A percentile compares a stretch with the other conserved stretches of the same genome.
phyloP scores from a whole-genome alignment of 1,139 yeast species.

The Debaryomyces singareniensis region DNA sequence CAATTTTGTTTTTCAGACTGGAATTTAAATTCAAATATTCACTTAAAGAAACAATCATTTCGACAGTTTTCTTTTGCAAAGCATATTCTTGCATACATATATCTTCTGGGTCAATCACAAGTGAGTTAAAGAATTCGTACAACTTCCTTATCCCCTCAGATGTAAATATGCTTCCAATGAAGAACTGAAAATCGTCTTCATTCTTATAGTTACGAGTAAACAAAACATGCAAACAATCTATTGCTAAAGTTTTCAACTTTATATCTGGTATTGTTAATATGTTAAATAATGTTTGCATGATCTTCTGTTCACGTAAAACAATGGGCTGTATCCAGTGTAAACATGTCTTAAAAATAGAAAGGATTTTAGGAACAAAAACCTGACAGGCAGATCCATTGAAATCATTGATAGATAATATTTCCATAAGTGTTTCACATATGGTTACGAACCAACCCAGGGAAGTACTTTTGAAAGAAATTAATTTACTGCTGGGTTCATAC shows the following conservation, averaged over 20 bases:
- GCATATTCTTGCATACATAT: conserved; percentile 77
- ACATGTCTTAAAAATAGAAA: conserved; percentile 84
- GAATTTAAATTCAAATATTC: conserved; percentile 54
- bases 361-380: conserved; percentile 55
- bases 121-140: conserved; percentile 55
- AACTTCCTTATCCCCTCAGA: conserved; percentile 67
- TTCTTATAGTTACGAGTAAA: conserved; percentile 75
- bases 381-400: conserved; percentile 30
- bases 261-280: conserved; percentile 58
- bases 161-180: conserved; percentile 74
- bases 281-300: conserved; percentile 57
- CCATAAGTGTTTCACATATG: conserved; percentile 65
- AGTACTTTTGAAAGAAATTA: conserved; percentile 56
- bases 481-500: conserved; percentile 66
- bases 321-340: conserved; percentile 86
- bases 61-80: conserved; percentile 81
- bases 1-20: conserved; percentile 29
- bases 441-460: conserved; percentile 80
- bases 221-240: conserved; percentile 84
- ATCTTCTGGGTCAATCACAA: conserved; percentile 64
- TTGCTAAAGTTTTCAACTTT: conserved; percentile 72
- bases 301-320: conserved; percentile 60
- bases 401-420: conserved; percentile 35
- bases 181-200: conserved; percentile 67
- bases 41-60: conserved; percentile 86